phyloP scores from a whole-genome alignment of 768 basidiomycete species.

The Rhodotorula graminis region DNA sequence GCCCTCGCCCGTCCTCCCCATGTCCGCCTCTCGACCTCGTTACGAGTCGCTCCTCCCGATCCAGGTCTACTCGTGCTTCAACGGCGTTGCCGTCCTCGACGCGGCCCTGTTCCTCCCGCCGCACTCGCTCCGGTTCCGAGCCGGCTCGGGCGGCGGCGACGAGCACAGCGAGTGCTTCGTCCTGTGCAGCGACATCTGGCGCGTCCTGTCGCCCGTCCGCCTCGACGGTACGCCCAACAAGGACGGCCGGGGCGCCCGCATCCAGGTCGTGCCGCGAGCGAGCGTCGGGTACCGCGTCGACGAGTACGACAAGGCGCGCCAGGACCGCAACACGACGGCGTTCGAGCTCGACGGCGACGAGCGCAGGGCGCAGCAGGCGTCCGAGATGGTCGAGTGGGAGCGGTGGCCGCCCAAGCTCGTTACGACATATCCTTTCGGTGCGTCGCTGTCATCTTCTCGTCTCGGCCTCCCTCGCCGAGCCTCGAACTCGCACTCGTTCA shows the following conservation, averaged over 20 bases:
- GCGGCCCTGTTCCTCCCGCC: slow-evolving; percentile 45
- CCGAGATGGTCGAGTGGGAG: slow-evolving; percentile 16
- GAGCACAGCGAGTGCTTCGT: slow-evolving; percentile 19
- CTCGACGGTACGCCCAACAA: not conserved
- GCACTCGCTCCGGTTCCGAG: slow-evolving; percentile 46
- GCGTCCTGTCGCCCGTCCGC: not conserved
- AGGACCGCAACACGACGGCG: slow-evolving; percentile 21
- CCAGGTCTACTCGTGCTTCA: slow-evolving; percentile 47
- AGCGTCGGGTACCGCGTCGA: slow-evolving; percentile 9
- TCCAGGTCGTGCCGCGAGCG: slow-evolving; percentile 20
- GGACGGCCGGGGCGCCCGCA: slow-evolving; percentile 7
- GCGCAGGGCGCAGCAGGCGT: not conserved
- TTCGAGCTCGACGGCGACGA: slow-evolving; percentile 1
- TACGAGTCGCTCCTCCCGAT: slow-evolving; percentile 43
- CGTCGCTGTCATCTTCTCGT: not conserved
- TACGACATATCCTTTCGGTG: slow-evolving; percentile 10
- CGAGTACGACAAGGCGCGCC: slow-evolving; percentile 12
- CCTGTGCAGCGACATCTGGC: slow-evolving; percentile 14
- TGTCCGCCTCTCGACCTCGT: slow-evolving; percentile 22
- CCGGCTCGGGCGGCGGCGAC: not conserved
- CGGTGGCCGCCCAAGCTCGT: slow-evolving; percentile 19
- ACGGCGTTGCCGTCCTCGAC: slow-evolving; percentile 37
- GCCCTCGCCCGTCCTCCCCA: slow-evolving; percentile 20
- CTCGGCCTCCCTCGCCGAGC: no score
- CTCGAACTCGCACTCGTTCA: no score